Evolutionary conservation across 2,329 filamentous ascomycete genomes (phyloP).

Genomic region (Cordyceps cateniannulata): DNA sequence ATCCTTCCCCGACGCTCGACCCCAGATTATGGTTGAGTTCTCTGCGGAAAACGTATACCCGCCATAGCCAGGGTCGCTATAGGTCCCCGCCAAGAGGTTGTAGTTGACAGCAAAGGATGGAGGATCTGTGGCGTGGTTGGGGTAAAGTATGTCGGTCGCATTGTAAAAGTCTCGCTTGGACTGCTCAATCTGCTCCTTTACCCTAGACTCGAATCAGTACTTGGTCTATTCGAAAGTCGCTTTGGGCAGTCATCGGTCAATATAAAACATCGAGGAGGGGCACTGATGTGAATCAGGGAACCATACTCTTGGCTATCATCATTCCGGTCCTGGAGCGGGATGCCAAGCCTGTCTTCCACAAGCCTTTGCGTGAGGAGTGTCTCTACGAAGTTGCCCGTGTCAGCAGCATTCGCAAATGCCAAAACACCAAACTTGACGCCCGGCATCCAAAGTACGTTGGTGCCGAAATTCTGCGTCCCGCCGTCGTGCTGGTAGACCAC

Average conservation of each 20-base stretch:
- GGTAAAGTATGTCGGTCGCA: neutral
- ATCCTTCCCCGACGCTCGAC: neutral
- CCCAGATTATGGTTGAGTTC: neutral
- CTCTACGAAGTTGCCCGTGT: slow-evolving; percentile 25
- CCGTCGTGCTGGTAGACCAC: slow-evolving; percentile 16
- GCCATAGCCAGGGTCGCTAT: slow-evolving; percentile 36
- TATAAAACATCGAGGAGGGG: neutral
- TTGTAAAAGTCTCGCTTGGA: neutral
- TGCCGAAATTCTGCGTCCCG: slow-evolving; percentile 11
- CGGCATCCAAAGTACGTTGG: slow-evolving; percentile 18
- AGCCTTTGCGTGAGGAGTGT: slow-evolving; percentile 15
- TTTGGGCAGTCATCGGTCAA: neutral
- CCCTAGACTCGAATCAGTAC: neutral
- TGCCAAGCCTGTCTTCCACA: slow-evolving; percentile 16
- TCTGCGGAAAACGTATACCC: neutral
- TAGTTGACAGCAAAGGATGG: slow-evolving; percentile 25
- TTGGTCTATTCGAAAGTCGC: neutral
- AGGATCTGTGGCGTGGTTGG: neutral
- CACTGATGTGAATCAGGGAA: too few species aligned
- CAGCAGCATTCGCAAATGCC: slow-evolving; percentile 30
- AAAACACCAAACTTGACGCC: slow-evolving; percentile 16
- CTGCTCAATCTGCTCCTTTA: neutral
- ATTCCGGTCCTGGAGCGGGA: slow-evolving; percentile 10
- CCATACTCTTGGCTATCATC: neutral
- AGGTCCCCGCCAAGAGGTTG: slow-evolving; percentile 30